phyloP scores from a whole-genome alignment of 2,329 filamentous ascomycete species.

The Diaporthe sp. region DNA sequence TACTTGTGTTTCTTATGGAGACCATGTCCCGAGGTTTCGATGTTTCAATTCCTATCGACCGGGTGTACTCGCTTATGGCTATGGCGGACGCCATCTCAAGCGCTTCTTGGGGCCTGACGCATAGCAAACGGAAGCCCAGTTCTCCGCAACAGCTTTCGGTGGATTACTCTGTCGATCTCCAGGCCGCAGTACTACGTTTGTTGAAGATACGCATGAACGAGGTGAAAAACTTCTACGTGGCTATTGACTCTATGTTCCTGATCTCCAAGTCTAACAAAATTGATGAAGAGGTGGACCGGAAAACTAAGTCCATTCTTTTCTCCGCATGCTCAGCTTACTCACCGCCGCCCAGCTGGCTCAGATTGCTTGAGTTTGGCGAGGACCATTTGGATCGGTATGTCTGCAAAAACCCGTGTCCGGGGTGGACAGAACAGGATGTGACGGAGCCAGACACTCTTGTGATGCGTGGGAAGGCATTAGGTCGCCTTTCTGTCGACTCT shows the following conservation, averaged over 20 bases:
- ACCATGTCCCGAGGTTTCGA: neutral
- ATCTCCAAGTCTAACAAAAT: neutral
- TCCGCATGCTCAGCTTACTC: neutral
- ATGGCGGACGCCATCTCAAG: neutral
- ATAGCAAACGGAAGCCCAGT: neutral
- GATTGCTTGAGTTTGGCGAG: neutral
- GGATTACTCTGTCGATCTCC: neutral
- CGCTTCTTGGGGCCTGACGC: neutral
- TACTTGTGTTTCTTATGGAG: neutral
- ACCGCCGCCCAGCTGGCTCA: neutral
- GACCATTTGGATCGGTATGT: neutral
- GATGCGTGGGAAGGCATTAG: neutral
- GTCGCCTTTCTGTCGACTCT: neutral
- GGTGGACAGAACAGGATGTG: neutral
- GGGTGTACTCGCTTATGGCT: neutral
- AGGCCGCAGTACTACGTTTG: neutral
- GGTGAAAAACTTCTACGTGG: neutral
- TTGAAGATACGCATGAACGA: constrained; percentile 1
- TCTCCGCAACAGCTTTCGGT: neutral
- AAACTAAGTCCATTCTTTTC: neutral
- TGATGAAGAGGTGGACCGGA: neutral
- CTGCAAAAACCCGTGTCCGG: too few species aligned
- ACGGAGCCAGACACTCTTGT: neutral
- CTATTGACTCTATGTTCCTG: neutral
- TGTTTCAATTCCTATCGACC: neutral